These are phyloP conservation scores for Phytophthora sp. DNA, from an alignment of 352 stramenopile genomes.

Conservation along the genomic window DNA sequence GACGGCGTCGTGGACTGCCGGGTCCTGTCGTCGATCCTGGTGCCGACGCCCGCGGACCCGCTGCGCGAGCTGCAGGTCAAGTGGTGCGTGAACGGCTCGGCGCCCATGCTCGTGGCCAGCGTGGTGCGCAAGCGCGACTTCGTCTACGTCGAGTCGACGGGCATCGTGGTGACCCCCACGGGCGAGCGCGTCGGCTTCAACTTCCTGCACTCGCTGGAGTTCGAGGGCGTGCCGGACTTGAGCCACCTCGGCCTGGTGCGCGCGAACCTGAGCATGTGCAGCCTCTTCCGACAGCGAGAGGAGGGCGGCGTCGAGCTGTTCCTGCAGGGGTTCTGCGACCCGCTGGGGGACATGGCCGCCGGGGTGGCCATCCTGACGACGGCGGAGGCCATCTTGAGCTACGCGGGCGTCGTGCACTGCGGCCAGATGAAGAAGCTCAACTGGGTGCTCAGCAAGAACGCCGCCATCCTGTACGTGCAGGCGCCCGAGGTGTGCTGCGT, in stretches of 20 bases:
- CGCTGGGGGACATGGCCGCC: conserved; percentile 32
- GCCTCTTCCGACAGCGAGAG: conserved; percentile 46
- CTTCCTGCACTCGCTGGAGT: conserved; percentile 56
- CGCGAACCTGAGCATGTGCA: conserved; percentile 57
- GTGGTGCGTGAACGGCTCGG: conserved; percentile 54
- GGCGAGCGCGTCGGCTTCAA: conserved; percentile 56
- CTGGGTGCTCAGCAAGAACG: conserved; percentile 39
- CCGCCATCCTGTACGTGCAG: conserved; percentile 21
- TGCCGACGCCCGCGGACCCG: conserved; percentile 38
- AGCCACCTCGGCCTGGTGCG: conserved; percentile 35
- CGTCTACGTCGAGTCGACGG: conserved; percentile 55
- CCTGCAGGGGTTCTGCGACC: conserved; percentile 33
- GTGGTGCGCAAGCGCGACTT: conserved; percentile 59
- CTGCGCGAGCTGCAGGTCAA: conserved; percentile 51
- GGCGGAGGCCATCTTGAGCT: conserved; percentile 34
- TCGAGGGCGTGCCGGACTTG: conserved; percentile 43
- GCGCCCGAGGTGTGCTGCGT: conserved; percentile 30
- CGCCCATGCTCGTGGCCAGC: conserved; percentile 37
- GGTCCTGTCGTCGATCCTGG: conserved; percentile 41
- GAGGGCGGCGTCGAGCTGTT: conserved; percentile 51
- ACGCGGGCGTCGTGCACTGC: conserved; percentile 30
- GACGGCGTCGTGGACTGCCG: conserved; percentile 53
- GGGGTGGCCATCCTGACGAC: conserved; percentile 36
- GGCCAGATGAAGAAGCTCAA: conserved; percentile 49
- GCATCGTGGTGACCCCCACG: conserved; percentile 38